A percentile compares a stretch with the other conserved stretches of the same genome.
Evolutionary conservation across 371 early-diverging fungal genomes (phyloP).

Genomic region (Mucor piriformis): DNA sequence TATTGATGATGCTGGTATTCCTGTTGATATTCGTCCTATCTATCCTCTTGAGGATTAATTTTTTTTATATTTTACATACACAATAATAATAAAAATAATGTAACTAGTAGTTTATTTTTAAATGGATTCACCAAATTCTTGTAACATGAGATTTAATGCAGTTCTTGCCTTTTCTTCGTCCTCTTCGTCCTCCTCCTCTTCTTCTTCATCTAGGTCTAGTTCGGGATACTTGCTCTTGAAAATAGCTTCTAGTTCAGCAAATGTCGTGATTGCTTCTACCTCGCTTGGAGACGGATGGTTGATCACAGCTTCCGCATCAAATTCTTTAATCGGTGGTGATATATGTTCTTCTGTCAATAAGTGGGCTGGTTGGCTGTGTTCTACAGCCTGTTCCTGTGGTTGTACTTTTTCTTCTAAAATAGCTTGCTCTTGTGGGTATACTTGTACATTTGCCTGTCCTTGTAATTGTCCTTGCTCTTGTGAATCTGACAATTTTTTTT

Average conservation of each 20-base stretch:
- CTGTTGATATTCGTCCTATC: slow-evolving; percentile 56
- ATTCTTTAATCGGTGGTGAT: no score
- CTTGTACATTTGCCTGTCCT: no score
- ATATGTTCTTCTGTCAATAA: no score
- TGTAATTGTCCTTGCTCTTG: no score
- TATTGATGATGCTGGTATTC: slow-evolving; percentile 57
- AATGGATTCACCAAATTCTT: slow-evolving; percentile 20
- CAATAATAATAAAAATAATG: not conserved
- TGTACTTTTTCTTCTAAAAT: no score
- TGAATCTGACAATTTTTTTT: not conserved
- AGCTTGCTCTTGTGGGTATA: no score
- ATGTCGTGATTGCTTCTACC: not conserved
- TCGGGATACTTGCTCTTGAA: not conserved
- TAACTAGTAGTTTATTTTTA: not conserved
- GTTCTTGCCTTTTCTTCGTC: slow-evolving; percentile 23
- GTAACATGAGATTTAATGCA: slow-evolving; percentile 19
- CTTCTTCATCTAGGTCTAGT: not conserved
- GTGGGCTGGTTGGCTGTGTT: no score
- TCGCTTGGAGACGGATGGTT: not conserved
- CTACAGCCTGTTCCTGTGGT: no score
- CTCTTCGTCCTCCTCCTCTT: slow-evolving; percentile 10
- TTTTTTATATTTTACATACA: not conserved
- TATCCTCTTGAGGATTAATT: slow-evolving; percentile 38
- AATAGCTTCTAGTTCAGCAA: slow-evolving; percentile 2
- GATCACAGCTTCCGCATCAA: no score